phyloP scores from a whole-genome alignment of 2,329 filamentous ascomycete species.

The Blastomyces gilchristii region DNA sequence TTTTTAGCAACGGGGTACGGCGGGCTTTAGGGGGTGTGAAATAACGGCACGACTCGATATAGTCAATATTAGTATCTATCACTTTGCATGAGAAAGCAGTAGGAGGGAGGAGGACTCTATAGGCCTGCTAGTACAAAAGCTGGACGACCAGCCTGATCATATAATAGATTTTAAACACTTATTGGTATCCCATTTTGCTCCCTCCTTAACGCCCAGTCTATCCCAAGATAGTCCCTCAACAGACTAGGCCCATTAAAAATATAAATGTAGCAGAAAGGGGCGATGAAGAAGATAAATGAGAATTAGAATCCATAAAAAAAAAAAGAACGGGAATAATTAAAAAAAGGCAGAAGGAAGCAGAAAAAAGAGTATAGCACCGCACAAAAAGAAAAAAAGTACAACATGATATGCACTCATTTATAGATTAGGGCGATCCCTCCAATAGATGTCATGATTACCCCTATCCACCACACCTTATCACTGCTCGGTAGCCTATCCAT shows the following conservation, averaged over 20 bases:
- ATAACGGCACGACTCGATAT: conserved; percentile 9
- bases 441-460: conserved; percentile 37
- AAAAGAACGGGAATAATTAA: not conserved
- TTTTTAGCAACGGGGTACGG: not conserved
- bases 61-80: conserved; percentile 7
- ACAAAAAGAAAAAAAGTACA: not conserved
- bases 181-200: not conserved
- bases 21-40: not conserved
- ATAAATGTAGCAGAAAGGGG: not conserved
- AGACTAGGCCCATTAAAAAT: not conserved
- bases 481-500: conserved; percentile 30
- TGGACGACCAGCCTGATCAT: not conserved
- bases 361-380: not conserved
- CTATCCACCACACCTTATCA: conserved; percentile 41
- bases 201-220: not conserved
- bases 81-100: not conserved
- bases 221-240: not conserved
- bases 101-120: not conserved
- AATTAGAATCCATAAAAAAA: not conserved
- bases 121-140: not conserved
- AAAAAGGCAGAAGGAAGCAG: not conserved
- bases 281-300: not conserved
- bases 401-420: conserved; percentile 2
- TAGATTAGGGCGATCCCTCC: conserved; percentile 32
- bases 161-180: not conserved